These are phyloP conservation scores for Stachybotrys chlorohalonatus DNA, from an alignment of 2,329 filamentous ascomycete genomes.

Conservation along the genomic window DNA sequence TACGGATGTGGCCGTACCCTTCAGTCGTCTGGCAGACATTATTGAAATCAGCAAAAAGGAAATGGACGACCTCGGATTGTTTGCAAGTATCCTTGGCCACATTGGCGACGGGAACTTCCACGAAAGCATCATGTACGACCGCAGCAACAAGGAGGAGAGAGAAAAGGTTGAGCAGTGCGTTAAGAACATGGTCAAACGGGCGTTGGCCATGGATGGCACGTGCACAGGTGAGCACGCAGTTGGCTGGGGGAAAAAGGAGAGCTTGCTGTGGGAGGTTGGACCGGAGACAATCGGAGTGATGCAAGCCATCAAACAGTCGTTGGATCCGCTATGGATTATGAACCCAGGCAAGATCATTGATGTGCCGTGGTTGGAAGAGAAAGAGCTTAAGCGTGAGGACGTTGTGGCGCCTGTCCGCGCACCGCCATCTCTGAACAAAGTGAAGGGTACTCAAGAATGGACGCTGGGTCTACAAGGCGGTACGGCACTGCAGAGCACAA, in stretches of 20 bases:
- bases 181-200: conserved; percentile 83
- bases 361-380: conserved; percentile 29
- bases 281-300: conserved; percentile 74
- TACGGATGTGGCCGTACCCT: conserved; percentile 76
- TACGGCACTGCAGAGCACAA: neutral
- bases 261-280: conserved; percentile 70
- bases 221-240: conserved; percentile 85
- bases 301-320: conserved; percentile 70
- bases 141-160: conserved; percentile 56
- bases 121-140: conserved; percentile 82
- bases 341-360: conserved; percentile 93
- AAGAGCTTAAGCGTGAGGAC: conserved; percentile 8
- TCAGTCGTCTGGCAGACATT: conserved; percentile 65
- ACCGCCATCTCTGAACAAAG: conserved; percentile 5
- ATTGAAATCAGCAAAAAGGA: conserved; percentile 81
- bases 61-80: conserved; percentile 75
- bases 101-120: conserved; percentile 95
- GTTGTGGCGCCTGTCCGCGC: conserved; percentile 14
- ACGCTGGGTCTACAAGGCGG: neutral
- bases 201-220: conserved; percentile 87
- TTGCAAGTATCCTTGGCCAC: conserved; percentile 81
- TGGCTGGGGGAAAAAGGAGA: conserved; percentile 79
- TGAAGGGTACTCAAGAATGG: neutral
- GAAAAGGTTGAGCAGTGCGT: conserved; percentile 74
- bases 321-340: conserved; percentile 83